Evolutionary conservation across 2,329 filamentous ascomycete genomes (phyloP).

Genomic region (Laburnicola sp.): DNA sequence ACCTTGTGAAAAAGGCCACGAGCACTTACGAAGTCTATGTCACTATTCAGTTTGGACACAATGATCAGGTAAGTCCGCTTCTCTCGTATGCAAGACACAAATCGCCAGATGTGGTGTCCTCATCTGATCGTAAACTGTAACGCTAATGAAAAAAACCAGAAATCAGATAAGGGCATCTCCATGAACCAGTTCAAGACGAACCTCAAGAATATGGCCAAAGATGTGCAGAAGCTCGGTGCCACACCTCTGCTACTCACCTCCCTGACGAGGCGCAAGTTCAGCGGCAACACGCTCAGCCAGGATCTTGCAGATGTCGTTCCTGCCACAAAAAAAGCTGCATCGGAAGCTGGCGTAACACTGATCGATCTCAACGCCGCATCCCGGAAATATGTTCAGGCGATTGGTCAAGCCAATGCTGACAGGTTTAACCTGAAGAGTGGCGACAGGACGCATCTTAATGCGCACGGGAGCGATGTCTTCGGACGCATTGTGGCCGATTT

Average conservation of each 20-base stretch:
- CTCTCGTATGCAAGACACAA: too few relatives aligned
- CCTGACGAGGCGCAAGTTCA: constrained; percentile 55
- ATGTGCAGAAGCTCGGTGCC: constrained; percentile 35
- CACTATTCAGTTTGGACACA: constrained; percentile 64
- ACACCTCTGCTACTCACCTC: constrained; percentile 56
- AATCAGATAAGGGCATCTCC: constrained; percentile 47
- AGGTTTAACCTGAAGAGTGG: constrained; percentile 52
- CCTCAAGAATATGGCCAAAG: constrained; percentile 48
- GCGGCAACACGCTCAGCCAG: constrained; percentile 48
- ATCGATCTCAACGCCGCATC: constrained; percentile 59
- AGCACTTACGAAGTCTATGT: constrained; percentile 53
- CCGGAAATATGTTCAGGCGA: constrained; percentile 54
- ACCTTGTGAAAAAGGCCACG: constrained; percentile 40
- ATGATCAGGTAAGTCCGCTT: constrained; percentile 52
- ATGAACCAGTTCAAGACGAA: constrained; percentile 55
- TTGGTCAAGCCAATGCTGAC: constrained; percentile 53
- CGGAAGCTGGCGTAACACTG: constrained; percentile 41
- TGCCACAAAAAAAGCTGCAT: constrained; percentile 53
- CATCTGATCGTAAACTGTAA: constrained; percentile 35
- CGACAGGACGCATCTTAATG: constrained; percentile 60
- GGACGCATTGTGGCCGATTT: constrained; percentile 59
- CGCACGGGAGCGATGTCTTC: constrained; percentile 56
- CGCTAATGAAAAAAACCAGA: constrained; percentile 12
- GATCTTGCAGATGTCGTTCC: constrained; percentile 52
- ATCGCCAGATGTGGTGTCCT: too few relatives aligned